Percentiles rank a stretch among this genome's conserved stretches.
Evolutionary conservation across 2,329 filamentous ascomycete genomes (phyloP).

Genomic region (Macrophomina tecta): DNA sequence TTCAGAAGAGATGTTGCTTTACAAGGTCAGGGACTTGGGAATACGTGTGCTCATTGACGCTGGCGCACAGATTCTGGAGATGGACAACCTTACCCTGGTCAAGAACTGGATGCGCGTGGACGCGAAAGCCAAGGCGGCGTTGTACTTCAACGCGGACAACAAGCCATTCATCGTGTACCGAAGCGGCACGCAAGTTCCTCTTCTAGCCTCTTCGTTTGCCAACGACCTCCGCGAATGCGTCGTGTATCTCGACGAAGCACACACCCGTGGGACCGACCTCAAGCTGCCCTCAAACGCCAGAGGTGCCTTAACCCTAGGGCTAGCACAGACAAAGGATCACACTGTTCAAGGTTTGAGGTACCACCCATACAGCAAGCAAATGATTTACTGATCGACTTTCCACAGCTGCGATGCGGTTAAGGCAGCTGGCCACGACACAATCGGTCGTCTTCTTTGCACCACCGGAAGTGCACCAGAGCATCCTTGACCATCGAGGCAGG

Average conservation of each 20-base stretch:
- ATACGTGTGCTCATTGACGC: constrained; percentile 68
- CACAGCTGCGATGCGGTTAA: constrained; percentile 64
- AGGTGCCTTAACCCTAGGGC: constrained; percentile 63
- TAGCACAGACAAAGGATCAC: constrained; percentile 65
- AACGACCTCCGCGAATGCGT: constrained; percentile 59
- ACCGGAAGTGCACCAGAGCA: constrained; percentile 63
- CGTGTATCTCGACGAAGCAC: constrained; percentile 66
- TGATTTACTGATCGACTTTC: neutral
- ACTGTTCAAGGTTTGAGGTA: constrained; percentile 69
- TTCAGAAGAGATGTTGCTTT: constrained; percentile 55
- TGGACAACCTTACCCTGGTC: constrained; percentile 60
- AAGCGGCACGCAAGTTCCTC: constrained; percentile 47
- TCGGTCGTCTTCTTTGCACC: constrained; percentile 4
- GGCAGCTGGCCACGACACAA: constrained; percentile 48
- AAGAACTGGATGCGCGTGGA: constrained; percentile 59
- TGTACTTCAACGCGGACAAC: constrained; percentile 61
- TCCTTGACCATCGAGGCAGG: constrained; percentile 55
- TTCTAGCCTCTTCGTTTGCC: constrained; percentile 61
- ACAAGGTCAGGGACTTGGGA: constrained; percentile 39
- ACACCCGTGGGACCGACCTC: constrained; percentile 67
- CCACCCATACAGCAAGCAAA: neutral
- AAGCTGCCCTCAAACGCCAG: constrained; percentile 56
- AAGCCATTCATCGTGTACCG: constrained; percentile 54
- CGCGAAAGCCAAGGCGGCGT: constrained; percentile 51
- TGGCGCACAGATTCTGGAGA: constrained; percentile 68